Evolutionary conservation across 2,329 filamentous ascomycete species (phyloP), one percentile per base, ranked within the genome.

Genomic region (Arthrobotrys megalospora): DNA sequence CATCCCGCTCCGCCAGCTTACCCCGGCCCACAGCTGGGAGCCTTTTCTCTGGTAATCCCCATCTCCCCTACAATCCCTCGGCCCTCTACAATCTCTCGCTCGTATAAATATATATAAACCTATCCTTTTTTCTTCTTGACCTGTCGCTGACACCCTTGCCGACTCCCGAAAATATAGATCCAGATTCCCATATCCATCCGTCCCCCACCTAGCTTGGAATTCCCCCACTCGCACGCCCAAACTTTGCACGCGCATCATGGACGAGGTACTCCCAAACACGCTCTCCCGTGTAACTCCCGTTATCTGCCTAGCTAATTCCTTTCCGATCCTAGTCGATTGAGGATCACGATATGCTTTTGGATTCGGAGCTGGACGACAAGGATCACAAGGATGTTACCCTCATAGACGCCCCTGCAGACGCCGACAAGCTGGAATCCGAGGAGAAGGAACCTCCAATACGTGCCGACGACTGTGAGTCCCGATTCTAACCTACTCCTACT

Each of bases 381-480:
- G 89, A 90, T 83, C 88, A 89, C 83, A 87, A 87, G 76, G 85
- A 89, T 82, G 88, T 90, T 79, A 88, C 79, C 34, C 76, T 89
- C 83, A 89, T 90, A 83, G 89, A 90, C 81, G 88, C 88, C 52
- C 88, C 88, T 77, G 87, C 89, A 80, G 89, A 89, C 81, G 87
- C 87, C 80, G 87, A 79, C 41, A 71, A 87, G 81, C 88, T 89
- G 85, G 85, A 85, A 80, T 84, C 88, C 50, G 87, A 87, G 81
- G 86, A 89, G 79, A 84, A 87, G 65, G 87, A 88, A 75, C 85
- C 86, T 72, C 85, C 86, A 79, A 86, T 86, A 69, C 84, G 86
- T 81, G 89, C 89, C 81, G 87, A 90, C 85, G 89, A 91, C 82
- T 88, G 86, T 87, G 86, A 82, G 85, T 73, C 38, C 34, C 16